Evolutionary conservation across 163 green algal genomes (phyloP).

Genomic region (Scenedesmus sp.): DNA sequence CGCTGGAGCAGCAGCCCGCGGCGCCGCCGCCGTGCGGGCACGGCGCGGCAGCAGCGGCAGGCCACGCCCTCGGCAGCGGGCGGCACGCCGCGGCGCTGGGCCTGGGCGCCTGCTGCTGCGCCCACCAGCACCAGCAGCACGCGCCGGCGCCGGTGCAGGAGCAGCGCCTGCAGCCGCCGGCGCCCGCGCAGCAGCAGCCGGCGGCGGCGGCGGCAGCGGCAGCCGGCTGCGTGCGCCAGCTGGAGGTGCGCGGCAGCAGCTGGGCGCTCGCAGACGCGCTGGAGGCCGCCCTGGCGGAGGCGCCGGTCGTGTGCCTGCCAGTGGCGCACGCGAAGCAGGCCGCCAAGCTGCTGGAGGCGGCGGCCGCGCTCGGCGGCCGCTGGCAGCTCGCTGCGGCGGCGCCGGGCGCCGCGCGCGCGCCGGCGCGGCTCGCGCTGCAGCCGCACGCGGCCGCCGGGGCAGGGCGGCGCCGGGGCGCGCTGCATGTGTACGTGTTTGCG

Average conservation of each 20-base stretch:
- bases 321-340: constrained; percentile 24
- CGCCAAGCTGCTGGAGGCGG: constrained; percentile 5
- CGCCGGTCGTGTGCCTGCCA: not conserved
- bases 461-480: not conserved
- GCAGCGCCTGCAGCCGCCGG: not conserved
- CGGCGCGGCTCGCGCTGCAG: constrained; percentile 5
- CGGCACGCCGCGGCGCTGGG: no score
- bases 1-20: no score
- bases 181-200: constrained; percentile 7
- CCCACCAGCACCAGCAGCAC: no score
- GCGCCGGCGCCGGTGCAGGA: not conserved
- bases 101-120: no score
- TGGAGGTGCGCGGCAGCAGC: not conserved
- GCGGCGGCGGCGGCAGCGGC: not conserved
- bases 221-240: not conserved
- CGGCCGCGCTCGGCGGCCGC: not conserved
- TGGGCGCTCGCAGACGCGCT: not conserved
- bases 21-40: no score
- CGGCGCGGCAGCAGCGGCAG: no score
- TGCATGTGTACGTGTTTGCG: constrained; percentile 19
- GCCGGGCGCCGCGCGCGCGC: not conserved
- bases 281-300: not conserved
- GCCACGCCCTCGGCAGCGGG: no score
- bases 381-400: constrained; percentile 14
- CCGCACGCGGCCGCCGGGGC: not conserved